Evolutionary conservation across 2,329 filamentous ascomycete species (phyloP).

Genomic region (Fusarium domesticum): DNA sequence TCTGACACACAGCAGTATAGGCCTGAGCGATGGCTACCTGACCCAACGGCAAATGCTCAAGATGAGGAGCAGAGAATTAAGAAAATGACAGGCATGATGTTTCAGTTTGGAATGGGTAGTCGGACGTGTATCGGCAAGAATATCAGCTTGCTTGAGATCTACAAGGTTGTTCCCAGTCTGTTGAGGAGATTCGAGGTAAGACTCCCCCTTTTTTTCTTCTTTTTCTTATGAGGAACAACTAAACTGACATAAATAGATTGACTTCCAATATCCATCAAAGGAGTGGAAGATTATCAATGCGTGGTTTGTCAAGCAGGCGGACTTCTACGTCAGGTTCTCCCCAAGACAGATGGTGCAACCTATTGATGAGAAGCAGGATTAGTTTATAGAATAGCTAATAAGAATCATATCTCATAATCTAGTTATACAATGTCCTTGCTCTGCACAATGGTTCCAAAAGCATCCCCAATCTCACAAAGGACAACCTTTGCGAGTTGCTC

Average conservation of each 20-base stretch:
- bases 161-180: conserved; percentile 55
- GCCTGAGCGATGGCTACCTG: conserved; percentile 64
- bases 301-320: conserved; percentile 61
- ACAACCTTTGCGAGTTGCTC: conserved; percentile 50
- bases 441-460: conserved; percentile 58
- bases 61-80: conserved; percentile 43
- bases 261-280: conserved; percentile 50
- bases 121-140: conserved; percentile 70
- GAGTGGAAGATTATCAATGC: conserved; percentile 60
- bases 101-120: conserved; percentile 68
- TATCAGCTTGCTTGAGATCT: conserved; percentile 60
- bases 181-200: conserved; percentile 25
- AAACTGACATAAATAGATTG: conserved; percentile 40
- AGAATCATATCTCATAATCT: not conserved
- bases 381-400: not conserved
- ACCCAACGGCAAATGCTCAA: conserved; percentile 36
- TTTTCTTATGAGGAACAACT: rapidly evolving
- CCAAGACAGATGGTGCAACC: conserved; percentile 43
- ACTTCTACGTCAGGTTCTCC: conserved; percentile 49
- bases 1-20: conserved; percentile 61
- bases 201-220: rapidly evolving
- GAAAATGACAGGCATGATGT: conserved; percentile 29
- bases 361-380: conserved; percentile 7
- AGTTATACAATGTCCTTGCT: conserved; percentile 28
- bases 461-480: conserved; percentile 60